Conservation (phyloP, 2,329 filamentous ascomycete species). For the Colletotrichum sp. region DNA sequence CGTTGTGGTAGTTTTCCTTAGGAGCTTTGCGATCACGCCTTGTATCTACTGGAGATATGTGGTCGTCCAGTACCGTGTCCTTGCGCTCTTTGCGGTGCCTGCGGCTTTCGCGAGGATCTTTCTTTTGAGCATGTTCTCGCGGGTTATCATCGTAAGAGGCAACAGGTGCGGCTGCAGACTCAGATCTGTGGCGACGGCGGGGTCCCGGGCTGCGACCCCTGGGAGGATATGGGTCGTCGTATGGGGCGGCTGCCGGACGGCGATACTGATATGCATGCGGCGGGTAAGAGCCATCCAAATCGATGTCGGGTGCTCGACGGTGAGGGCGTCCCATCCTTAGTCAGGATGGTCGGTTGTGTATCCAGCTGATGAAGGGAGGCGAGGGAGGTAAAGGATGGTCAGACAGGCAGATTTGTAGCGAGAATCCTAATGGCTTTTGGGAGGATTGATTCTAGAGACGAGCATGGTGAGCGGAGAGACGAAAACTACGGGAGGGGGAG, state of each 20-base stretch:
- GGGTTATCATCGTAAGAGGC: not conserved
- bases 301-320: not conserved
- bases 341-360: not conserved
- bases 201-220: conserved; percentile 10
- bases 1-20: not conserved
- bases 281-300: not conserved
- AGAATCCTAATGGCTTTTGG: not conserved
- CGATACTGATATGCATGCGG: not conserved
- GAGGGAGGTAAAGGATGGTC: not conserved
- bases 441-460: not conserved
- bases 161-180: not conserved
- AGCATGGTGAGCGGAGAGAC: not conserved
- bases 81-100: not conserved
- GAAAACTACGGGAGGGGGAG: not conserved
- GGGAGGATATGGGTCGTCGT: not conserved
- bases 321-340: conserved; percentile 7
- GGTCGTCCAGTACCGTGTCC: not conserved
- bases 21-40: not conserved
- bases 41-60: not conserved
- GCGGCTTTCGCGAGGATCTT: not conserved
- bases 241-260: not conserved
- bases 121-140: not conserved
- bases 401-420: not conserved
- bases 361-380: not conserved
- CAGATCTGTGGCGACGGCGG: conserved; percentile 8